A percentile compares a stretch with the other conserved stretches of the same genome.
Evolutionary conservation across 1,139 yeast species (phyloP).

Genomic region (Magnusiomyces tetraspermus): DNA sequence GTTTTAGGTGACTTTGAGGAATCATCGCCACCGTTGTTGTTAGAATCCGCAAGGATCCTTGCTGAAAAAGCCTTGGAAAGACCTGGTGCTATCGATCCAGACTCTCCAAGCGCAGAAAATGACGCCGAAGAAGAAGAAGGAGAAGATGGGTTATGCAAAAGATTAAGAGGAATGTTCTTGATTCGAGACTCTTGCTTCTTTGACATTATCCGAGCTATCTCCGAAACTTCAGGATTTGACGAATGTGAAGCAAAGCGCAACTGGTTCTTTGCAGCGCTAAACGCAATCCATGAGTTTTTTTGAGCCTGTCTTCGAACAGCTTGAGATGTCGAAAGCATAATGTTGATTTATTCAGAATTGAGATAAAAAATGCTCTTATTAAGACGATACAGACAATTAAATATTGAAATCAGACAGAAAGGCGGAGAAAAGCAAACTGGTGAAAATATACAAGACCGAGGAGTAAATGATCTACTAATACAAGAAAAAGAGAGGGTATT

Average conservation of each 20-base stretch:
- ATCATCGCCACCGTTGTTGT: slow-evolving; percentile 7
- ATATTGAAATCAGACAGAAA: not conserved
- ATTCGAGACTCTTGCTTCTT: slow-evolving; percentile 1
- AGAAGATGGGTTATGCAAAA: not conserved
- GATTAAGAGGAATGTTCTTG: not conserved
- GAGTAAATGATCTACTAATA: too few species aligned
- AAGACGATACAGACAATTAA: not conserved
- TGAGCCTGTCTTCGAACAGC: not conserved
- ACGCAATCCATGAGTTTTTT: not conserved
- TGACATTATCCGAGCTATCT: slow-evolving; percentile 1
- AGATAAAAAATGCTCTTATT: not conserved
- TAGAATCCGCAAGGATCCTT: slow-evolving; percentile 7
- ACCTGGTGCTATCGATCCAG: not conserved
- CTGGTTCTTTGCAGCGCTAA: not conserved
- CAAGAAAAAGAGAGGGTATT: too few species aligned
- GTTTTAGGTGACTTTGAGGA: slow-evolving; percentile 5
- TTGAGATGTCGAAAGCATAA: slow-evolving; percentile 2
- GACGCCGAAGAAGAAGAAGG: not conserved
- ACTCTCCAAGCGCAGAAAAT: not conserved
- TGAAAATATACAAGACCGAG: not conserved
- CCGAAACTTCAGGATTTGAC: slow-evolving; percentile 1
- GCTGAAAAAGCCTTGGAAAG: not conserved
- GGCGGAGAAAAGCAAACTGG: not conserved
- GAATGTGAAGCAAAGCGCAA: slow-evolving; percentile 7
- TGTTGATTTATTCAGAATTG: not conserved